These are phyloP conservation scores for Stachybotrys chartarum DNA, from an alignment of 2,329 filamentous ascomycete genomes.

Conservation along the genomic window DNA sequence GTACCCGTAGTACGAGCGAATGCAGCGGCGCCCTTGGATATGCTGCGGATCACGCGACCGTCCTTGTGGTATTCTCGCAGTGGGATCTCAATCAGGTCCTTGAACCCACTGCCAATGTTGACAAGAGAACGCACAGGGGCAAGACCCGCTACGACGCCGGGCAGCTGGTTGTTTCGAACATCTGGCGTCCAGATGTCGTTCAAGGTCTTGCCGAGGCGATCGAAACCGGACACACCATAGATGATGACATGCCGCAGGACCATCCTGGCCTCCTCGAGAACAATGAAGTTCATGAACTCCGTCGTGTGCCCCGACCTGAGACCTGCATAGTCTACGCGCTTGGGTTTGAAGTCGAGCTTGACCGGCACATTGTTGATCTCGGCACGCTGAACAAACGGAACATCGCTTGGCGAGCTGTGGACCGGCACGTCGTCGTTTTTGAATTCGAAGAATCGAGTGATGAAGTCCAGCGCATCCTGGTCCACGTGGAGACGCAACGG, in stretches of 20 bases:
- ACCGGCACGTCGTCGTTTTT: constrained; percentile 64
- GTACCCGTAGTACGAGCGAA: constrained; percentile 93
- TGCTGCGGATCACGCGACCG: constrained; percentile 81
- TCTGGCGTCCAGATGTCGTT: constrained; percentile 98
- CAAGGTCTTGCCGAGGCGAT: constrained; percentile 78
- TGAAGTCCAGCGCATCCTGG: constrained; percentile 94
- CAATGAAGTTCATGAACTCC: constrained; percentile 98
- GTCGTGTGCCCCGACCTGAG: constrained; percentile 89
- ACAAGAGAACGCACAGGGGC: constrained; percentile 86
- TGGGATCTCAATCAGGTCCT: constrained; percentile 80
- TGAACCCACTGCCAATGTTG: constrained; percentile 82
- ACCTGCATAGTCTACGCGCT: constrained; percentile 92
- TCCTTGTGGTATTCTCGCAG: constrained; percentile 92
- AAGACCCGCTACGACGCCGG: constrained; percentile 78
- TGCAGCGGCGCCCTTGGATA: constrained; percentile 81
- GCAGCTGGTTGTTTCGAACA: constrained; percentile 81
- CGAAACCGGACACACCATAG: constrained; percentile 86
- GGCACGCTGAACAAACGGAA: constrained; percentile 82
- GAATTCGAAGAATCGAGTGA: constrained; percentile 96
- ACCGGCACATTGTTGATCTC: constrained; percentile 80
- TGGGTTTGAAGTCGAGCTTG: constrained; percentile 92
- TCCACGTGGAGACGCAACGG: constrained; percentile 91
- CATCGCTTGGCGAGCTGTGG: constrained; percentile 57
- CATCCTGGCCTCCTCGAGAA: constrained; percentile 83
- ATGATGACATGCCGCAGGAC: constrained; percentile 82